Base-by-base conservation (phyloP, 306 rosid genomes). In the Citrullus mucosospermus region DNA sequence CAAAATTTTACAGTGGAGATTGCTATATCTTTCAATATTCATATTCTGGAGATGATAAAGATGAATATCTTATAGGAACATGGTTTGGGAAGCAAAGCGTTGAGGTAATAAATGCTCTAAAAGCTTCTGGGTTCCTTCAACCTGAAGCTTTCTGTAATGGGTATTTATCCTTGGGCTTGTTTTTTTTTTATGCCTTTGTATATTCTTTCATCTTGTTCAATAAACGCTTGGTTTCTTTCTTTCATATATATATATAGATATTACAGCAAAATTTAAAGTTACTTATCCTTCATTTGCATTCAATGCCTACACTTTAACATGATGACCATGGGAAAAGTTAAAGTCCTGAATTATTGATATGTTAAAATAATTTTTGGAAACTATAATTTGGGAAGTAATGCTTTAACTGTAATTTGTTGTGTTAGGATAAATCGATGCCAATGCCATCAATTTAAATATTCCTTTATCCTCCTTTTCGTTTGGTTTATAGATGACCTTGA, bases 21-120 rank as follows among this genome's bases (percentile, higher is more conserved):
- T 96, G 99, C 90, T 93, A 83, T 79, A 86, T 96, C 82, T 88
- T 96, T 83, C 97, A 90, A 81, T 96, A 96, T 82, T 76, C 99
- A 57, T 96, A 93, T 80, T 89, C 97, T 6, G 99, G 99, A 80
- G 98, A 96, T 62, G 98, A 96, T 79, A 91, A 81, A 84, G 99
- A 96, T 77, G 99, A 96, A 50, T 73, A 86, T 80, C 94, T 96
- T 61, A 77, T 90, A 71, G 97, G 96, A 87, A 91, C 96, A 78
- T 96, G 99, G 99, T 83, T 93, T 78, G 99, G 99, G 78, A 89
- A 85, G 71, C 87, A 56, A 65, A 96, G 99, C n/a, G 87, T 89
- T 80, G 98, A 96, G 98, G 99, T 96, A 87, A 82, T 77, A 69
- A 38, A 81, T 81, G 59, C 32, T 75, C n/a, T 17, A 76, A 28